Conservation (phyloP, 2,329 filamentous ascomycete species). For the Coniella lustricola region DNA sequence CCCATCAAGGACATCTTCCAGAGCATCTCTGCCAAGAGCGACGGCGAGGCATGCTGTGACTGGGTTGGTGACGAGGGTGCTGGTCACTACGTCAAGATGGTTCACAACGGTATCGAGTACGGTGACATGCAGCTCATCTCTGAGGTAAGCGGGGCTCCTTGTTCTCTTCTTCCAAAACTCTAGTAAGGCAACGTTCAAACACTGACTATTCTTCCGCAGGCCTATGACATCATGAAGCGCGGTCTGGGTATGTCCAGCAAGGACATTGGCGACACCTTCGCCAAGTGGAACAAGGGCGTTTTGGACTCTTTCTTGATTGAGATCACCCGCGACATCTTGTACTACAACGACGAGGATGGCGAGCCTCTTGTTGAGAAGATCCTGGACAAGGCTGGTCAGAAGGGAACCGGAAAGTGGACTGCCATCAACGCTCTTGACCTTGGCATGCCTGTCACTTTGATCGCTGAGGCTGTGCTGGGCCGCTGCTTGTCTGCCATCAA, state of each 20-base stretch:
- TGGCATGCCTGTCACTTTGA: constrained; percentile 96
- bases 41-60: constrained; percentile 95
- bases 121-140: constrained; percentile 99
- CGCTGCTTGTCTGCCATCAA: constrained; percentile 94
- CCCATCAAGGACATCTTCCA: constrained; percentile 99
- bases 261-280: constrained; percentile 92
- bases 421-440: constrained; percentile 98
- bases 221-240: constrained; percentile 99
- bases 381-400: constrained; percentile 95
- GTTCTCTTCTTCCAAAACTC: background rate
- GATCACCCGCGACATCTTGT: constrained; percentile 97
- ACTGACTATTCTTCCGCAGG: constrained; percentile 43
- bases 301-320: constrained; percentile 99
- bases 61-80: constrained; percentile 99
- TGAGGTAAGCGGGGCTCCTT: constrained; percentile 60
- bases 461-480: constrained; percentile 92
- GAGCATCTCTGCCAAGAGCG: constrained; percentile 94
- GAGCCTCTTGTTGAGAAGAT: constrained; percentile 96
- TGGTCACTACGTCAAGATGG: constrained; percentile 99
- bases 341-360: constrained; percentile 94
- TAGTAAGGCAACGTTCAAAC: background rate
- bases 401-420: constrained; percentile 99
- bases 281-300: constrained; percentile 97
- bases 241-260: constrained; percentile 82
- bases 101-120: constrained; percentile 99